phyloP scores from a whole-genome alignment of 1,284 basidiomycete genomes.

The Boletus sp. region DNA sequence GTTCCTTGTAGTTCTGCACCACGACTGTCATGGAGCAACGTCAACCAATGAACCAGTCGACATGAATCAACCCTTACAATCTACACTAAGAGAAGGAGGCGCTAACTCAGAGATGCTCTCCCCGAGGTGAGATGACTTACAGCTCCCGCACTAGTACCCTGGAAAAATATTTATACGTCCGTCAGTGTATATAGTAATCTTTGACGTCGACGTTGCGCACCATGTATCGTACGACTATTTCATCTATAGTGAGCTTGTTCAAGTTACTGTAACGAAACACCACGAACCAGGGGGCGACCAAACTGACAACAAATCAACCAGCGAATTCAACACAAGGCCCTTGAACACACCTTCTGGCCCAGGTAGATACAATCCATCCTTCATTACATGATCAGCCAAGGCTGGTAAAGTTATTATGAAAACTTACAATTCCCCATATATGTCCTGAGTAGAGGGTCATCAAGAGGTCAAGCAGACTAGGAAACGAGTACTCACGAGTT shows the following conservation, averaged over 20 bases:
- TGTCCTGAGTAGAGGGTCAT: slow-evolving; percentile 59
- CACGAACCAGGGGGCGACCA: slow-evolving; percentile 50
- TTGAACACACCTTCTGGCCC: slow-evolving; percentile 76
- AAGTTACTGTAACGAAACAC: slow-evolving; percentile 14
- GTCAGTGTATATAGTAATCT: slow-evolving; percentile 1
- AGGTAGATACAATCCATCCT: slow-evolving; percentile 96
- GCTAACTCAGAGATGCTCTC: slow-evolving; percentile 7
- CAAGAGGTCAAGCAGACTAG: background rate
- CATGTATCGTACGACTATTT: slow-evolving; percentile 60
- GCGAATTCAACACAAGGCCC: background rate
- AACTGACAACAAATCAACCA: slow-evolving; percentile 38
- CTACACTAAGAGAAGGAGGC: slow-evolving; percentile 50
- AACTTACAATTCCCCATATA: slow-evolving; percentile 83
- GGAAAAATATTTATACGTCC: slow-evolving; percentile 1
- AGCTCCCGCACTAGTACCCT: slow-evolving; percentile 80
- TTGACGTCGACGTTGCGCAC: slow-evolving; percentile 34
- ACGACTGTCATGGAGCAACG: slow-evolving; percentile 52
- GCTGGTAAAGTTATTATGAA: background rate
- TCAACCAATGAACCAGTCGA: slow-evolving; percentile 10
- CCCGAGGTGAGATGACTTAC: slow-evolving; percentile 47
- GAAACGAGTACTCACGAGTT: slow-evolving; percentile 59
- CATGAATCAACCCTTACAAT: slow-evolving; percentile 51
- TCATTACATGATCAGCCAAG: slow-evolving; percentile 9
- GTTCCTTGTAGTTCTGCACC: slow-evolving; percentile 62
- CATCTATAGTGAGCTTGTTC: slow-evolving; percentile 14